phyloP scores from a whole-genome alignment of 176 grass and related monocot genomes.

The Zea mays region DNA sequence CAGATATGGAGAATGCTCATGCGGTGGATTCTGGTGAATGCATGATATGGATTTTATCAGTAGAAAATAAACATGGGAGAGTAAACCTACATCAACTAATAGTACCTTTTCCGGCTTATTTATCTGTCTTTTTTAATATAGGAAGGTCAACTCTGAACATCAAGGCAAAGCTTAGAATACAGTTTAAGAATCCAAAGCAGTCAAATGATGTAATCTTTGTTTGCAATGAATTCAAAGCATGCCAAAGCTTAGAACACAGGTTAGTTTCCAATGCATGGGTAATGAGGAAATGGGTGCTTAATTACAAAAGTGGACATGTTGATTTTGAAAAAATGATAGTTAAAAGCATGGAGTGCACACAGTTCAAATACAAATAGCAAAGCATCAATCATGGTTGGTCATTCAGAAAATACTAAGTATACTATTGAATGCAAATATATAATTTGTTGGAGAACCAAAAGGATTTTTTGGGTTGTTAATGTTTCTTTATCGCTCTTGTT shows the following conservation, averaged over 20 bases:
- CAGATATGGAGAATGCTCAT: slow-evolving; percentile 66
- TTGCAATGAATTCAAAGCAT: neutral
- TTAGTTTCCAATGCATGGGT: neutral
- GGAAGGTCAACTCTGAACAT: neutral
- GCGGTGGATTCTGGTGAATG: slow-evolving; percentile 64
- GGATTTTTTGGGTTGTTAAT: neutral
- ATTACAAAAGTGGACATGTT: neutral
- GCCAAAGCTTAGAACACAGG: neutral
- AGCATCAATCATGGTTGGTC: neutral
- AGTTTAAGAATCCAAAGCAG: neutral
- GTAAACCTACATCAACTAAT: slow-evolving; percentile 9
- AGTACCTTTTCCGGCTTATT: neutral
- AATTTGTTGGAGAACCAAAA: slow-evolving; percentile 13
- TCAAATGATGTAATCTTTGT: neutral
- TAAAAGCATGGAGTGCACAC: neutral
- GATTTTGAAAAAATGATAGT: slow-evolving; percentile 12
- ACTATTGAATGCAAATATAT: slow-evolving; percentile 18
- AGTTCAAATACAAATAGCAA: slow-evolving; percentile 2
- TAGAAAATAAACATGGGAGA: neutral
- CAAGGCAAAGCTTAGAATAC: slow-evolving; percentile 6
- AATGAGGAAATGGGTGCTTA: neutral
- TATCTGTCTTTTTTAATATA: slow-evolving; percentile 27
- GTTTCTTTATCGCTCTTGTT: slow-evolving; percentile 6
- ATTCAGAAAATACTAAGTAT: neutral
- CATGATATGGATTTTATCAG: neutral